Evolutionary conservation across 1,284 basidiomycete genomes (phyloP).

Genomic region (Rhodotorula glutinis): DNA sequence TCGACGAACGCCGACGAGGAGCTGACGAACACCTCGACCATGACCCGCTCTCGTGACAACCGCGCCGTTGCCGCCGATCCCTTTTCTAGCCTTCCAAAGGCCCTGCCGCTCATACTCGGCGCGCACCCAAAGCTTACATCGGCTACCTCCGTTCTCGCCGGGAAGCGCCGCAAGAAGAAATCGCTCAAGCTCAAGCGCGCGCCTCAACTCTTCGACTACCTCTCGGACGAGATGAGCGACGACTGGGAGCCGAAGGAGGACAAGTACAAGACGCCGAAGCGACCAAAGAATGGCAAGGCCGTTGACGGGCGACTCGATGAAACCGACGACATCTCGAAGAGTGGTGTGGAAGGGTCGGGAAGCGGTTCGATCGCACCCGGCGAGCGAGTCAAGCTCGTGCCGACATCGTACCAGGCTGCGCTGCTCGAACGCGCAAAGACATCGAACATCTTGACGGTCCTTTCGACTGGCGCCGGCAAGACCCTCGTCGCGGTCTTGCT

Average conservation of each 20-base stretch:
- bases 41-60: no score
- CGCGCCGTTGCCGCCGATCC: neutral
- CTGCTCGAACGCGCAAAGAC: conserved; percentile 33
- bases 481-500: conserved; percentile 33
- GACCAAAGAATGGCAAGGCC: conserved; percentile 9
- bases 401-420: conserved; percentile 27
- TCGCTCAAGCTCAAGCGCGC: neutral
- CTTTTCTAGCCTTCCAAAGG: neutral
- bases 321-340: neutral
- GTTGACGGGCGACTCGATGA: neutral
- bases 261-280: neutral
- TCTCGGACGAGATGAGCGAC: conserved; percentile 6
- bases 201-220: conserved; percentile 16
- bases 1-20: neutral
- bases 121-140: neutral
- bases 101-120: neutral
- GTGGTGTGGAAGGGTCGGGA: no score
- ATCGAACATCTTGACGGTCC: conserved; percentile 29
- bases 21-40: no score
- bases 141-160: conserved; percentile 3
- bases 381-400: conserved; percentile 5
- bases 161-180: conserved; percentile 12
- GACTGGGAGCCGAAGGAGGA: conserved; percentile 8
- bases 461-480: conserved; percentile 35
- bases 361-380: neutral